These are phyloP conservation scores for Phytopythium kandeliae DNA, from an alignment of 352 stramenopile species.

Conservation along the genomic window DNA sequence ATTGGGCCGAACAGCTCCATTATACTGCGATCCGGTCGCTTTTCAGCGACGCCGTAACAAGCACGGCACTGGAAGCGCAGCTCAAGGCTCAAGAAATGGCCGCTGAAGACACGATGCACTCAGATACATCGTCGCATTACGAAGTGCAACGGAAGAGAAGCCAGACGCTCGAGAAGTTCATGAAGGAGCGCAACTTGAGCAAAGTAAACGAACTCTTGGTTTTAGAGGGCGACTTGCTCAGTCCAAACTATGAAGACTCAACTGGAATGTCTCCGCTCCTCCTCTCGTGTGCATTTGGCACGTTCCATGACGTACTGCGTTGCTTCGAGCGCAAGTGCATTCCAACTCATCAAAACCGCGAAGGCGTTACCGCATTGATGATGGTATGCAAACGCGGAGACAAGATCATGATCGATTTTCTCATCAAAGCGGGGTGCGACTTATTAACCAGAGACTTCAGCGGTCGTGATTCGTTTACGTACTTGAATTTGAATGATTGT, in stretches of 20 bases:
- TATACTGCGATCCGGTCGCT: slow-evolving; percentile 21
- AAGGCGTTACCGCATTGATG: slow-evolving; percentile 42
- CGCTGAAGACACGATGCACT: slow-evolving; percentile 12
- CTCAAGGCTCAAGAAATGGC: slow-evolving; percentile 40
- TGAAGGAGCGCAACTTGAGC: slow-evolving; percentile 22
- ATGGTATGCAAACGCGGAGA: slow-evolving; percentile 37
- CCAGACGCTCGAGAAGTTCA: slow-evolving; percentile 28
- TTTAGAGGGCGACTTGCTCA: slow-evolving; percentile 20
- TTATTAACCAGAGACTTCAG: slow-evolving; percentile 41
- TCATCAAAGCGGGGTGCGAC: slow-evolving; percentile 28
- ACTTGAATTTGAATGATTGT: slow-evolving; percentile 40
- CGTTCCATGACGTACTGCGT: slow-evolving; percentile 23
- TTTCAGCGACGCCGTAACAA: slow-evolving; percentile 20
- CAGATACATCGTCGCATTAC: slow-evolving; percentile 11
- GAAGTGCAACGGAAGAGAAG: slow-evolving; percentile 10
- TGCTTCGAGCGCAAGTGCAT: slow-evolving; percentile 36
- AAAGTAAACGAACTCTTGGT: slow-evolving; percentile 30
- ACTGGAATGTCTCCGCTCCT: slow-evolving; percentile 42
- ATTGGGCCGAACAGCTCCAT: slow-evolving; percentile 25
- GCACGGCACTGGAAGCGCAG: slow-evolving; percentile 18
- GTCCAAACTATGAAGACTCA: slow-evolving; percentile 43
- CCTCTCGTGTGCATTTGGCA: slow-evolving; percentile 19
- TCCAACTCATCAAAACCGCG: slow-evolving; percentile 37
- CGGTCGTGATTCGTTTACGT: slow-evolving; percentile 27
- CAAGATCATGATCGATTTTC: slow-evolving; percentile 22